Evolutionary conservation across 192 early-diverging fungal species (phyloP), one percentile per base, ranked within the genome.

Genomic region (Rhizophagus sp.): DNA sequence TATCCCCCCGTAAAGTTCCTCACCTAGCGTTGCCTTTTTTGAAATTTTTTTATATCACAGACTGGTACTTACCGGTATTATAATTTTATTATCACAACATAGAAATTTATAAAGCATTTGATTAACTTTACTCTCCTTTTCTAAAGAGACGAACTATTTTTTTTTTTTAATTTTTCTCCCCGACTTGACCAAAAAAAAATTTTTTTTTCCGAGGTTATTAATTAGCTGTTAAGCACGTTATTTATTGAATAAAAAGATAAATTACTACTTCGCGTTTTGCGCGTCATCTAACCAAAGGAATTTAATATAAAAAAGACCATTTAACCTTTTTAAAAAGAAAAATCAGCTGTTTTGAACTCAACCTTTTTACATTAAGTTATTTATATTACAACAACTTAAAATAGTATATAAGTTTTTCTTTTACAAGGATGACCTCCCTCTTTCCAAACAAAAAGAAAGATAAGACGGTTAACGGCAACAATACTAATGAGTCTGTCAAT

Each of bases 361-460:
- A 57, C 2, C 15, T 57, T 57, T 57, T 19, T 57, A 19, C 50
- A 57, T 19, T 57, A 57, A 3, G 50, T 57, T 57, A 17, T 57
- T 13, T 19, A 17, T 57, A 19, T 17, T 19, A 9, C 22, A 57
- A 57, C 15, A 57, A 15, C 50, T 17, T 47, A 12, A 47, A 12
- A 12, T 47, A 47, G 44, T 47, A 47, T 3, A 47, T 47, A 47
- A 57, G 50, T 15, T 57, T 50, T 57, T 57, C 50, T 57, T 19
- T 15, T 57, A 57, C 13, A 57, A 57, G 17, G 50, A 57, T 57
- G 50, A 17, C 13, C 19, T 19, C 13, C 13, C 13, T 57, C 30
- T 66, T 33, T 33, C 13, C 64, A 34, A 66, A 66, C n/a, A 73
- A 73, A 50, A 73, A 73, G 22, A 73, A 41, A 39, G 70, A 72